Percentiles rank a stretch among this genome's conserved stretches.
Evolutionary conservation across 2,329 filamentous ascomycete species (phyloP).

Genomic region (Aspergillus sp.): DNA sequence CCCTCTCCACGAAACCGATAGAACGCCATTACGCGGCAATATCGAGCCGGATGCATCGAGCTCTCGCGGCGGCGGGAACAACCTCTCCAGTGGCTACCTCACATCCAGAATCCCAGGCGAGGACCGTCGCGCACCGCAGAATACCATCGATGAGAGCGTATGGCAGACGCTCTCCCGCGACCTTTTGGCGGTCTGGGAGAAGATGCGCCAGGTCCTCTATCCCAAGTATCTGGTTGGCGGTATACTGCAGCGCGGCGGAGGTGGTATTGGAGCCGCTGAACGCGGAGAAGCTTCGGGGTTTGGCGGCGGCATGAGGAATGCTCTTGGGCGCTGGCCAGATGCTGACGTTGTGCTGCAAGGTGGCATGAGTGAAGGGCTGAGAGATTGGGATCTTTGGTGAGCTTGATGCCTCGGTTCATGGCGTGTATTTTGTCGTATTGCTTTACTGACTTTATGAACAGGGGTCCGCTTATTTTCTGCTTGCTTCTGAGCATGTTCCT

Average conservation of each 20-base stretch:
- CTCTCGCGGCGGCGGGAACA: conserved; percentile 38
- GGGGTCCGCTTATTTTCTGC: conserved; percentile 93
- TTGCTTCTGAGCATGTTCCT: conserved; percentile 83
- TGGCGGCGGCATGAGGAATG: conserved; percentile 50
- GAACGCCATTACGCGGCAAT: conserved; percentile 79
- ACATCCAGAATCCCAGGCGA: conserved; percentile 89
- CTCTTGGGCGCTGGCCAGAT: conserved; percentile 67
- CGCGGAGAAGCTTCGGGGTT: conserved; percentile 53
- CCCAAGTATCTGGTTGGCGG: conserved; percentile 86
- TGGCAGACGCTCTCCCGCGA: conserved; percentile 97
- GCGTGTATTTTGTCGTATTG: neutral
- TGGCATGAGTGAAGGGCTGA: conserved; percentile 81
- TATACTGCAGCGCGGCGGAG: conserved; percentile 59
- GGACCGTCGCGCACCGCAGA: conserved; percentile 82
- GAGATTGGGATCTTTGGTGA: conserved; percentile 95
- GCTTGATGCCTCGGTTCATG: conserved; percentile 13
- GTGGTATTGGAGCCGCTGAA: conserved; percentile 55
- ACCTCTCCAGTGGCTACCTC: conserved; percentile 78
- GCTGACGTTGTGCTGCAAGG: conserved; percentile 65
- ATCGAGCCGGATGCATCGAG: conserved; percentile 62
- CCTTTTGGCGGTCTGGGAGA: conserved; percentile 90
- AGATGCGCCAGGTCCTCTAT: conserved; percentile 96
- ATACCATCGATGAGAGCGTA: conserved; percentile 95
- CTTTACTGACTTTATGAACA: conserved; percentile 26
- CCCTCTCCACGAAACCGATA: conserved; percentile 69